These are phyloP conservation scores for Pseudopyricularia cyperi DNA, from an alignment of 2,329 filamentous ascomycete genomes.

Conservation along the genomic window DNA sequence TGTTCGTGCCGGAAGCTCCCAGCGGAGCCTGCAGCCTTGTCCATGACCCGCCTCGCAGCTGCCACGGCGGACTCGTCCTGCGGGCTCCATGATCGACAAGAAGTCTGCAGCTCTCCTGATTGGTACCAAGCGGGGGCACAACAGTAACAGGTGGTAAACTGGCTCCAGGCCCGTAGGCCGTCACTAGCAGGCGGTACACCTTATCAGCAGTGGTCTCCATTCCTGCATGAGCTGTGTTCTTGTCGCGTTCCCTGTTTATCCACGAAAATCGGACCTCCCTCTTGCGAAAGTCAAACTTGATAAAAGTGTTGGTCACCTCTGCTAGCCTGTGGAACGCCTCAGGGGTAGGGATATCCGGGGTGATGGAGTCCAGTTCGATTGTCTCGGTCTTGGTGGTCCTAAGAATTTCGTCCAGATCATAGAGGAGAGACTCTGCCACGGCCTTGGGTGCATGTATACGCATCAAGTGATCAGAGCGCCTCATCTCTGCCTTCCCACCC, in stretches of 20 bases:
- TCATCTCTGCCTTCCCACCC: slow-evolving; percentile 24
- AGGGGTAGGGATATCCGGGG: slow-evolving; percentile 10
- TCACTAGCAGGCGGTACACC: slow-evolving; percentile 30
- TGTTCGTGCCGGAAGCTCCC: not conserved
- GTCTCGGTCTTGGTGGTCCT: slow-evolving; percentile 7
- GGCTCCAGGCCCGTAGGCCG: slow-evolving; percentile 12
- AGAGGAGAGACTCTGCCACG: slow-evolving; percentile 21
- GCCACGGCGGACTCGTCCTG: not conserved
- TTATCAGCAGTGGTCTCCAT: slow-evolving; percentile 25
- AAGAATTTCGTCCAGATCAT: slow-evolving; percentile 18
- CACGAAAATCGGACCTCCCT: slow-evolving; percentile 24
- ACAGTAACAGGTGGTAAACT: slow-evolving; percentile 1
- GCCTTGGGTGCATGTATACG: slow-evolving; percentile 22
- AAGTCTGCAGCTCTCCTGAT: slow-evolving; percentile 13
- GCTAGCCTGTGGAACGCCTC: slow-evolving; percentile 21
- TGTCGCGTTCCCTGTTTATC: slow-evolving; percentile 18
- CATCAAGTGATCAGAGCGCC: slow-evolving; percentile 14
- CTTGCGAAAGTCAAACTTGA: slow-evolving; percentile 17
- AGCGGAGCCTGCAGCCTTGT: not conserved
- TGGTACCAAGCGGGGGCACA: not conserved
- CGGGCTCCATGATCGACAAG: slow-evolving; percentile 15
- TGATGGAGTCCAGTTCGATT: slow-evolving; percentile 13
- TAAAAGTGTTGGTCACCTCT: slow-evolving; percentile 23
- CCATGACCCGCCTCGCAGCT: not conserved
- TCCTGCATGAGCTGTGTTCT: slow-evolving; percentile 11